Evolutionary conservation across 805 yeast species (phyloP).

Genomic region (Alloascoidea hylecoeti): DNA sequence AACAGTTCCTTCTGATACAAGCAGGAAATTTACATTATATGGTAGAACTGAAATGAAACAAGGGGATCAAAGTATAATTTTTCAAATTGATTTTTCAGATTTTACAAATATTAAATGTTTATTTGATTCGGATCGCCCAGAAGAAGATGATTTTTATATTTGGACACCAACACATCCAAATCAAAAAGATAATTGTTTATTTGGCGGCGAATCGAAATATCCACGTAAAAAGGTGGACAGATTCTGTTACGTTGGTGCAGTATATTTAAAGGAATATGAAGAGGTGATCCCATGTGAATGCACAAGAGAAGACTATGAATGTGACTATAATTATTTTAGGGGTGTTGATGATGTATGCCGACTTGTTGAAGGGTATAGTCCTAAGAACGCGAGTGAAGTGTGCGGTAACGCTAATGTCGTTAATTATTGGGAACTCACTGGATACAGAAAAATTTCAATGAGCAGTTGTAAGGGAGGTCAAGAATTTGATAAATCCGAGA

Average conservation of each 20-base stretch:
- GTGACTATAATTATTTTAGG: slow-evolving; percentile 75
- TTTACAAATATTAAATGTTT: slow-evolving; percentile 40
- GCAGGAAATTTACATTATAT: slow-evolving; percentile 61
- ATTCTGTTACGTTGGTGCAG: slow-evolving; percentile 48
- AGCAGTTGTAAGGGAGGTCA: slow-evolving; percentile 81
- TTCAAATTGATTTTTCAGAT: slow-evolving; percentile 43
- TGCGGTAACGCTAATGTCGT: slow-evolving; percentile 44
- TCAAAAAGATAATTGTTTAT: slow-evolving; percentile 34
- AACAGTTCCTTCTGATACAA: slow-evolving; percentile 84
- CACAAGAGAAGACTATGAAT: slow-evolving; percentile 79
- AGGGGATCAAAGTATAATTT: slow-evolving; percentile 31
- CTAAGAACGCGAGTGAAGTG: slow-evolving; percentile 46
- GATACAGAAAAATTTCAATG: slow-evolving; percentile 75
- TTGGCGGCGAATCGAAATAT: slow-evolving; percentile 56
- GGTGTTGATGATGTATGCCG: slow-evolving; percentile 74
- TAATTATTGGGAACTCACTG: slow-evolving; percentile 81
- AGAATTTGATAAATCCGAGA: slow-evolving; percentile 46
- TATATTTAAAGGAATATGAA: slow-evolving; percentile 44
- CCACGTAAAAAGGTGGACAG: slow-evolving; percentile 41
- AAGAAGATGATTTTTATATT: slow-evolving; percentile 43
- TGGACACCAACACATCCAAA: slow-evolving; percentile 41
- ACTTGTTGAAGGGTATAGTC: slow-evolving; percentile 56
- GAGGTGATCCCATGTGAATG: slow-evolving; percentile 63
- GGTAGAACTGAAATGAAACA: slow-evolving; percentile 29
- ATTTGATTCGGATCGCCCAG: slow-evolving; percentile 27